Evolutionary conservation across 2,329 filamentous ascomycete species (phyloP).

Genomic region (Monosporascus ibericus): DNA sequence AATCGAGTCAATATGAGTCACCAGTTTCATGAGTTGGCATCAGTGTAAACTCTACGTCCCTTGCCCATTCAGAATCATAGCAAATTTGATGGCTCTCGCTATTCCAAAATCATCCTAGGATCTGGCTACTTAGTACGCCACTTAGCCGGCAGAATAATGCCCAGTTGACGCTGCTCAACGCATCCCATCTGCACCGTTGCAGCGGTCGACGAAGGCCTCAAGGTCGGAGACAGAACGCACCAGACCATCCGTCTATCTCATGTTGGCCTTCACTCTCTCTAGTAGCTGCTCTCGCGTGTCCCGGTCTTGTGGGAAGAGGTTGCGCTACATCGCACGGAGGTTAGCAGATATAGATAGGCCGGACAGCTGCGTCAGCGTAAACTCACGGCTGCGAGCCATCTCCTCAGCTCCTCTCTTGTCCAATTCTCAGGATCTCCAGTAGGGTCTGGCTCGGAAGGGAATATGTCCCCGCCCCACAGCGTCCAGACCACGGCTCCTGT

Average conservation of each 20-base stretch:
- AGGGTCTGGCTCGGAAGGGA: constrained; percentile 70
- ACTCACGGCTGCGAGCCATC: constrained; percentile 77
- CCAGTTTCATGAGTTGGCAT: too few relatives aligned
- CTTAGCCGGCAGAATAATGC: too few relatives aligned
- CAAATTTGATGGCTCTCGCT: too few relatives aligned
- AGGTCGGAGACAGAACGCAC: background rate
- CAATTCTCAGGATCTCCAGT: constrained; percentile 65
- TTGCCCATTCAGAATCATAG: too few relatives aligned
- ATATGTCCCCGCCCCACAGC: constrained; percentile 82
- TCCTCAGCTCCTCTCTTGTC: constrained; percentile 72
- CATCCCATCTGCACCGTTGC: background rate
- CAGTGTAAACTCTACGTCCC: too few relatives aligned
- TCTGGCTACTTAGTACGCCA: too few relatives aligned
- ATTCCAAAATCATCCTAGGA: too few relatives aligned
- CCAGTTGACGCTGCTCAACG: too few relatives aligned
- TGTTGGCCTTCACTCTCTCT: constrained; percentile 63
- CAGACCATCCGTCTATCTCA: constrained; percentile 28
- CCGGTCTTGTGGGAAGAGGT: constrained; percentile 51
- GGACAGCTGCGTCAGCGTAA: background rate
- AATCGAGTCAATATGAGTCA: too few relatives aligned
- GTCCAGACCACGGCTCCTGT: constrained; percentile 76
- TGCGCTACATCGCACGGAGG: constrained; percentile 42
- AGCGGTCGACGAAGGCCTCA: background rate
- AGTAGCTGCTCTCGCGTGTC: constrained; percentile 59
- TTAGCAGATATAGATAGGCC: constrained; percentile 1